Evolutionary conservation across 805 yeast genomes (phyloP).

Genomic region (Henningerozyma blattae): DNA sequence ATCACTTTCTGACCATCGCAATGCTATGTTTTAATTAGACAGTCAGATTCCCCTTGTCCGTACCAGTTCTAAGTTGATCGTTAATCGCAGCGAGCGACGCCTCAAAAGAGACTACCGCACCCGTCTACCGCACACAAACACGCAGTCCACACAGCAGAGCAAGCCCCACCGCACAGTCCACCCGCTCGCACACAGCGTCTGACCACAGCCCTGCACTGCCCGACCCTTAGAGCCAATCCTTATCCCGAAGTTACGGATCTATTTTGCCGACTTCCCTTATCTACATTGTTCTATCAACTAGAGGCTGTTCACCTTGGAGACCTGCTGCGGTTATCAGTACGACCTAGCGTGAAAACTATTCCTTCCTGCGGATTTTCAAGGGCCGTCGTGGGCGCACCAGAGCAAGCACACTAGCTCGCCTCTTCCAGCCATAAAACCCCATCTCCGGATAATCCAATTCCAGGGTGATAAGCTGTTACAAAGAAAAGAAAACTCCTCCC

Average conservation of each 20-base stretch:
- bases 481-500: constrained; percentile 34
- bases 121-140: constrained; percentile 19
- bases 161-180: constrained; percentile 17
- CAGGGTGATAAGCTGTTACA: constrained; percentile 31
- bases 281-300: constrained; percentile 33
- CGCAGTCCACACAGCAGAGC: constrained; percentile 17
- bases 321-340: constrained; percentile 35
- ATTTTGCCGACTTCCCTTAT: constrained; percentile 34
- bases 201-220: constrained; percentile 28
- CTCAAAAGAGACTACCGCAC: constrained; percentile 18
- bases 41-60: constrained; percentile 31
- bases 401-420: constrained; percentile 27
- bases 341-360: constrained; percentile 31
- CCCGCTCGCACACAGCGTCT: constrained; percentile 24
- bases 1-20: constrained; percentile 34
- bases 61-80: constrained; percentile 21
- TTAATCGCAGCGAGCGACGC: constrained; percentile 22
- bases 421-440: constrained; percentile 31
- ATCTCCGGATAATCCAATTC: constrained; percentile 32
- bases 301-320: constrained; percentile 36
- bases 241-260: constrained; percentile 33
- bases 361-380: constrained; percentile 32
- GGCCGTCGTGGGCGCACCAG: constrained; percentile 32
- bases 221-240: constrained; percentile 33
- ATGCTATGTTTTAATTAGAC: constrained; percentile 35